A percentile compares a stretch with the other conserved stretches of the same genome.
These are phyloP conservation scores for Neurospora cerealis DNA, from an alignment of 495 filamentous ascomycete genomes.

Conservation along the genomic window DNA sequence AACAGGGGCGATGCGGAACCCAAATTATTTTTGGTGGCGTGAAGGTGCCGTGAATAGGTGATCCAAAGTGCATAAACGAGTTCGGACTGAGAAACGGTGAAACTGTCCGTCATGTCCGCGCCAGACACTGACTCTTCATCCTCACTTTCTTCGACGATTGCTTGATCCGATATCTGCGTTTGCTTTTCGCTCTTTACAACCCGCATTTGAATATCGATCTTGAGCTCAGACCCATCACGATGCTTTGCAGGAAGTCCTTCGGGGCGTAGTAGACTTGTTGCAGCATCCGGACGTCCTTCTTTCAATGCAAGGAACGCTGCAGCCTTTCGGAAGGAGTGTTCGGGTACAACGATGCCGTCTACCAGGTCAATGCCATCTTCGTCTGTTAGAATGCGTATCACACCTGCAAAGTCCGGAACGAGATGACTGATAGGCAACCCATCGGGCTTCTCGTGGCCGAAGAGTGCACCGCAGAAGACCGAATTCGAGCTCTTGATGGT, in stretches of 20 bases:
- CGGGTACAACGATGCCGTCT: slow-evolving; percentile 94
- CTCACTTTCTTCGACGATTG: slow-evolving; percentile 39
- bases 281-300: slow-evolving; percentile 68
- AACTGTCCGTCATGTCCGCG: slow-evolving; percentile 16
- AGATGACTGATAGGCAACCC: slow-evolving; percentile 68
- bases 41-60: slow-evolving; percentile 88
- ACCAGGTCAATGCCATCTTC: slow-evolving; percentile 73
- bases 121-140: slow-evolving; percentile 32
- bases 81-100: slow-evolving; percentile 44
- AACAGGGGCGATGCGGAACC: slow-evolving; percentile 48
- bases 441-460: slow-evolving; percentile 76
- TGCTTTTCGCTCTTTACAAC: slow-evolving; percentile 79
- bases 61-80: slow-evolving; percentile 95
- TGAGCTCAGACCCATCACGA: slow-evolving; percentile 80
- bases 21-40: slow-evolving; percentile 51
- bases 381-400: slow-evolving; percentile 69
- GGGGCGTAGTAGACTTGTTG: slow-evolving; percentile 65
- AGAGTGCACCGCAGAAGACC: slow-evolving; percentile 84
- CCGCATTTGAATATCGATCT: slow-evolving; percentile 90
- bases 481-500: slow-evolving; percentile 86
- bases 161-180: slow-evolving; percentile 28
- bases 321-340: slow-evolving; percentile 89
- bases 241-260: slow-evolving; percentile 77
- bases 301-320: slow-evolving; percentile 71
- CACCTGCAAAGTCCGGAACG: slow-evolving; percentile 77